Conservation (phyloP, 768 basidiomycete species). For the Neoboletus brunneissimus region DNA sequence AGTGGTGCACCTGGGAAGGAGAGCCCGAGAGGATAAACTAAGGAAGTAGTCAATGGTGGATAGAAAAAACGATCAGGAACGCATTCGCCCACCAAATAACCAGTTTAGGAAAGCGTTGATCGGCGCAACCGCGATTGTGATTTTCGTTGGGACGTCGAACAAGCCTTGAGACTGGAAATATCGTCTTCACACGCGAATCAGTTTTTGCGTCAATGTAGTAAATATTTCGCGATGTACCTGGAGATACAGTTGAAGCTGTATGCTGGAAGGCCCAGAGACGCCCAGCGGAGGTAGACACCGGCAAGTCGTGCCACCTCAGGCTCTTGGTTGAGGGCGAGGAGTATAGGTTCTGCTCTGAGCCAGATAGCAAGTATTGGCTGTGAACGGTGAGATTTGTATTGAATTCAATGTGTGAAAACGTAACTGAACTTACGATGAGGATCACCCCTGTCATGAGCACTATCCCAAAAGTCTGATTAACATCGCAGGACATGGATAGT, state of each 20-base stretch:
- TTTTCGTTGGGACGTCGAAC: slow-evolving; percentile 81
- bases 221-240: slow-evolving; percentile 33
- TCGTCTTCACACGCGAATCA: slow-evolving; percentile 28
- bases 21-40: slow-evolving; percentile 56
- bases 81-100: slow-evolving; percentile 59
- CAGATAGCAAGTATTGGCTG: slow-evolving; percentile 66
- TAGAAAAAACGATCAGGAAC: background rate
- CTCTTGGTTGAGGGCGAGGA: slow-evolving; percentile 76
- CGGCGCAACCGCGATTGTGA: slow-evolving; percentile 80
- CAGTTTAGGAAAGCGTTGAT: slow-evolving; percentile 83
- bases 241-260: slow-evolving; percentile 57
- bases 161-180: slow-evolving; percentile 82
- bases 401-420: background rate
- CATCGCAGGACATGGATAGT: background rate
- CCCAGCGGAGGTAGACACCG: slow-evolving; percentile 69
- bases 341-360: slow-evolving; percentile 77
- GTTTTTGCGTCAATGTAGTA: background rate
- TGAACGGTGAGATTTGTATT: background rate
- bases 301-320: slow-evolving; percentile 81
- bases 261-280: slow-evolving; percentile 77
- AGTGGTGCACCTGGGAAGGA: slow-evolving; percentile 94
- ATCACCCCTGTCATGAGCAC: slow-evolving; percentile 58
- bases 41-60: background rate
- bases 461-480: slow-evolving; percentile 26
- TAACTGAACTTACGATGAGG: slow-evolving; percentile 51